Evolutionary conservation across 2,329 filamentous ascomycete species (phyloP), one percentile per base, ranked within the genome.

Genomic region (Colletotrichum simmondsii): DNA sequence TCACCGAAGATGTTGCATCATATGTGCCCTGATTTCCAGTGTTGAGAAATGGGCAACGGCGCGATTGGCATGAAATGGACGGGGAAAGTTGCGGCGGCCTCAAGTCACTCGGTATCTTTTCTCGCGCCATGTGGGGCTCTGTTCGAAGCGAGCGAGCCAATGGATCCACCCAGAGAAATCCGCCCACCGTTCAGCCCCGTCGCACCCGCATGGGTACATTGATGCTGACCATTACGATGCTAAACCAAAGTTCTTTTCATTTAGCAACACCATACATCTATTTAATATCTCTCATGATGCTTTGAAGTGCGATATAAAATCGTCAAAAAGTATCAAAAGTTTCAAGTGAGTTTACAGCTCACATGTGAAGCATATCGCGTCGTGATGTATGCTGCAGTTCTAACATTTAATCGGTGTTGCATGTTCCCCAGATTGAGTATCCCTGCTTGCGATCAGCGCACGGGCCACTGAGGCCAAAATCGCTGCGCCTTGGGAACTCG

Each of bases 391-490:
- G 19, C 8, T 49, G 42, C 42, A 2, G 16, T 4, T 16, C 28
- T 65, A 73, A 73, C 66, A 71, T 71, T 73, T 61, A 73, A 73
- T 58, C 35, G 5, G 14, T 2, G 26, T 26, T 6, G 3, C 11
- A 72, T 16, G 66, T 71, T 37, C 11, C 52, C 4, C 11, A 2
- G 7, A 8, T 19, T 35, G 59, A 28, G 19, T 19, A 46, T 59
- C 59, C 59, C 37, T n/a, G 19, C 19, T 30, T 42, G 49, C 46
- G 19, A 37, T 12, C 2, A 5, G 1, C 46, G 71, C 71, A 73
- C 71, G 71, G 71, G 49, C 71, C 71, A 73, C 71, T 73, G 71
- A 73, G 71, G 71, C 71, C 71, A 73, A 73, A 73, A 73, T 73
- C 67, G 46, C 71, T 73, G 56, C 67, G 71, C 70, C 70, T 56